Conservation (phyloP, 2,329 filamentous ascomycete species). For the Fusarium virguliforme region DNA sequence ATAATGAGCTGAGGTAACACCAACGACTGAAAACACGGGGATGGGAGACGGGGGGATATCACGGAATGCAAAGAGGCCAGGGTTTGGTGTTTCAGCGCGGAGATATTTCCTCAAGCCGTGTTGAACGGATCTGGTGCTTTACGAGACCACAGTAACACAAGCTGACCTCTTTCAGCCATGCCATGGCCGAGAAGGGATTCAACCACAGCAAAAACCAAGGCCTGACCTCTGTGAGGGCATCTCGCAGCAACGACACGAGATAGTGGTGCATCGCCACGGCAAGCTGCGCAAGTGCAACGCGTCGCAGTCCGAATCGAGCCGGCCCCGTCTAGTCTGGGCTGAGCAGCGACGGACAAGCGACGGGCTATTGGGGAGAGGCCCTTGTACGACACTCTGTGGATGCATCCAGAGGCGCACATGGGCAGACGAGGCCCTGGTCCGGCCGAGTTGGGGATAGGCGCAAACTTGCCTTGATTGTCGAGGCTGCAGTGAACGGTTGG, state of each 20-base stretch:
- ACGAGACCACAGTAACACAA: conserved; percentile 34
- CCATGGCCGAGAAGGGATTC: conserved; percentile 34
- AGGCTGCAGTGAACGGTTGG: conserved; percentile 46
- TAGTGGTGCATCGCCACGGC: conserved; percentile 33
- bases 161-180: conserved; percentile 21
- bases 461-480: conserved; percentile 47
- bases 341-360: conserved; percentile 37
- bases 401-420: conserved; percentile 44
- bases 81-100: conserved; percentile 36
- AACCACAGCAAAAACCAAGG: conserved; percentile 31
- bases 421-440: conserved; percentile 38
- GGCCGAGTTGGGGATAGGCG: conserved; percentile 46
- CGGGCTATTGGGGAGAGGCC: conserved; percentile 25
- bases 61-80: conserved; percentile 12
- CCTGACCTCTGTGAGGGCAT: background rate
- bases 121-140: conserved; percentile 34
- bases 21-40: conserved; percentile 15
- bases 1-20: conserved; percentile 35
- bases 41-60: conserved; percentile 24
- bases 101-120: conserved; percentile 35
- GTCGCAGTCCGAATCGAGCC: conserved; percentile 38
- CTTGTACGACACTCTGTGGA: conserved; percentile 38
- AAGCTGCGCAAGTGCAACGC: conserved; percentile 48
- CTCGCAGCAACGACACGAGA: conserved; percentile 1
- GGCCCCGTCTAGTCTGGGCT: conserved; percentile 32